Evolutionary conservation across 1,284 basidiomycete species (phyloP).

Genomic region (Fomitopsis schrenkii): DNA sequence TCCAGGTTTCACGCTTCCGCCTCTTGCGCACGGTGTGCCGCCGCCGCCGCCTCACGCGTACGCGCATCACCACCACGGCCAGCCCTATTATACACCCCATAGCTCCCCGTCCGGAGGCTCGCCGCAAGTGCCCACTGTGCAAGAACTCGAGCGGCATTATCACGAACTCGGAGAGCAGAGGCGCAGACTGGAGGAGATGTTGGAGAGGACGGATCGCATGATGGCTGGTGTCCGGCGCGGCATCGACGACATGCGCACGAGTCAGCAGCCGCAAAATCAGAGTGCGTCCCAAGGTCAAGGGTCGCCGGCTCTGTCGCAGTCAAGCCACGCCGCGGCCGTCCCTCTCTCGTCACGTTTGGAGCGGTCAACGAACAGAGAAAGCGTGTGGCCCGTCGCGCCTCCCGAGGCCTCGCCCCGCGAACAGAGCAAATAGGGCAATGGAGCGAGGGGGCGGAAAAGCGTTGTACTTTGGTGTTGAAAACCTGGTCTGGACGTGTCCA

Average conservation of each 20-base stretch:
- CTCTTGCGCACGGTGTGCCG: conserved; percentile 31
- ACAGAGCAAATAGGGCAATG: conserved; percentile 9
- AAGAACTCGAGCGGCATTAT: conserved; percentile 70
- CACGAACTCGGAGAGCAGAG: conserved; percentile 56
- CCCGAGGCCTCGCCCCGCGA: conserved; percentile 22
- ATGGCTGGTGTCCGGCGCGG: conserved; percentile 67
- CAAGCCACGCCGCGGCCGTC: conserved; percentile 19
- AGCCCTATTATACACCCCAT: conserved; percentile 20
- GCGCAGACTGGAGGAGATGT: conserved; percentile 61
- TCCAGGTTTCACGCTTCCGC: conserved; percentile 33
- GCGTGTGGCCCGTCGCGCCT: conserved; percentile 32
- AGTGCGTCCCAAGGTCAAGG: background rate
- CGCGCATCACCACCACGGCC: conserved; percentile 12
- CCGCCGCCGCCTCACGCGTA: conserved; percentile 13
- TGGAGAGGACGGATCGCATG: conserved; percentile 68
- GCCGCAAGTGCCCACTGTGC: conserved; percentile 42
- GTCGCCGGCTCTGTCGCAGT: conserved; percentile 9
- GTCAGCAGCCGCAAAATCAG: conserved; percentile 3
- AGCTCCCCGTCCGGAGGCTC: conserved; percentile 22
- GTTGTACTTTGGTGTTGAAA: background rate
- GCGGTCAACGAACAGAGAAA: conserved; percentile 25
- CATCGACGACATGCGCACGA: conserved; percentile 62
- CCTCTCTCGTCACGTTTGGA: conserved; percentile 25
- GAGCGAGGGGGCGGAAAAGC: no score
- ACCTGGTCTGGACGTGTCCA: background rate